A percentile compares a stretch with the other conserved stretches of the same genome.
These are phyloP conservation scores for Isabelozyma gotoi DNA, from an alignment of 805 yeast species.

Conservation along the genomic window DNA sequence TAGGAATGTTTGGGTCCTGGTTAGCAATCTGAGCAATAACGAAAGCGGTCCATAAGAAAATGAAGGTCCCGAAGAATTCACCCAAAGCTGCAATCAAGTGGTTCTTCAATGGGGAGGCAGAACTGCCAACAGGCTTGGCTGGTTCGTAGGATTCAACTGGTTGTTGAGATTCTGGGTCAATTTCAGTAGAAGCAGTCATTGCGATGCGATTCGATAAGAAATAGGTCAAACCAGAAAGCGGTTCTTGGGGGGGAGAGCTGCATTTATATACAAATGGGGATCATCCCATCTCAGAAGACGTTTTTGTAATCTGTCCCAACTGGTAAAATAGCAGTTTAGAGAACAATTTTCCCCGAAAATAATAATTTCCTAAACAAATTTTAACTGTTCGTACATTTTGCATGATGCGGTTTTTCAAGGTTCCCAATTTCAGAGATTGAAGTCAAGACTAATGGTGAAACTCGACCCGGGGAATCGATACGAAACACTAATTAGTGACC, in stretches of 20 bases:
- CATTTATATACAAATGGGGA: neutral
- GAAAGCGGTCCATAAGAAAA: conserved; percentile 79
- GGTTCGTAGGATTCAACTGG: conserved; percentile 26
- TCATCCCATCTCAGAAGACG: no score
- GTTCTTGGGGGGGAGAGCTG: neutral
- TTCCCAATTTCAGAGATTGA: no score
- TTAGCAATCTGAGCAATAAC: conserved; percentile 84
- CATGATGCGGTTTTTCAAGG: no score
- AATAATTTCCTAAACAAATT: no score
- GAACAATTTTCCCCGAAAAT: no score
- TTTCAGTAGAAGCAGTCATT: conserved; percentile 18
- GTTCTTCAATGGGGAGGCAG: conserved; percentile 35
- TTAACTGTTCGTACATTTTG: no score
- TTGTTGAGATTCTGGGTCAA: conserved; percentile 25
- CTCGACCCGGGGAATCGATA: no score
- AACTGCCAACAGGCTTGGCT: conserved; percentile 11
- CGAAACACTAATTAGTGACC: no score
- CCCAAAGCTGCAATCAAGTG: conserved; percentile 70
- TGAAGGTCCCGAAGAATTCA: conserved; percentile 84
- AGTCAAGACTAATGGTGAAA: no score
- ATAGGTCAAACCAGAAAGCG: neutral
- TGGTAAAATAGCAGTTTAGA: no score
- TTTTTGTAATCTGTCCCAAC: no score
- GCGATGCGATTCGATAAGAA: neutral
- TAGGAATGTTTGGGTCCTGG: conserved; percentile 42